phyloP scores from a whole-genome alignment of 768 basidiomycete species.

The Lactifluus hygrophoroides region DNA sequence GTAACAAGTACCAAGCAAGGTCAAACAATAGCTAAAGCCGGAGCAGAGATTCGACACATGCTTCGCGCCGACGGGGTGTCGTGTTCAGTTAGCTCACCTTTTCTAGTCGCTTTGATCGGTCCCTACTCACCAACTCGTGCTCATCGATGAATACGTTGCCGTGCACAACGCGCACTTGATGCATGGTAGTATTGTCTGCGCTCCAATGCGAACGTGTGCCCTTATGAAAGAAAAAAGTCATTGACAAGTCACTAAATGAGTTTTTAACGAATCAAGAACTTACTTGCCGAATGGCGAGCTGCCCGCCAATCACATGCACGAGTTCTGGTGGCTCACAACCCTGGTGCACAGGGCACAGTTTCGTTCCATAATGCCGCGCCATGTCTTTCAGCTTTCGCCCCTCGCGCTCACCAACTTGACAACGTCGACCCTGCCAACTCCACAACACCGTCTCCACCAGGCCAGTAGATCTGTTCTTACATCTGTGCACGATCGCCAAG shows the following conservation, averaged over 20 bases:
- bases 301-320: slow-evolving; percentile 56
- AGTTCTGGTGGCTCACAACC: slow-evolving; percentile 56
- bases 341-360: slow-evolving; percentile 40
- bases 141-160: slow-evolving; percentile 60
- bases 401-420: slow-evolving; percentile 48
- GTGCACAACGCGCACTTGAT: slow-evolving; percentile 47
- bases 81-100: background rate
- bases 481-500: slow-evolving; percentile 59
- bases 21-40: slow-evolving; percentile 74
- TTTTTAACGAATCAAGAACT: too few species aligned
- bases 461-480: slow-evolving; percentile 54
- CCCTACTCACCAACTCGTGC: slow-evolving; percentile 49
- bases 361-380: slow-evolving; percentile 63
- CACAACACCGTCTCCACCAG: slow-evolving; percentile 64
- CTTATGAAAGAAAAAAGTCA: too few species aligned
- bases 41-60: slow-evolving; percentile 65
- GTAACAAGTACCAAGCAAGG: slow-evolving; percentile 60
- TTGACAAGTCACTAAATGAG: too few species aligned
- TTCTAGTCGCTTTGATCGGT: background rate
- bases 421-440: slow-evolving; percentile 63
- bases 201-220: slow-evolving; percentile 70
- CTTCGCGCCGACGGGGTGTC: slow-evolving; percentile 30
- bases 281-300: slow-evolving; percentile 69
- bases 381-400: slow-evolving; percentile 61
- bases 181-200: slow-evolving; percentile 76